A percentile compares a stretch with the other conserved stretches of the same genome.
Conservation (phyloP, 768 basidiomycete genomes). For the Kwoniella dejecticola region DNA sequence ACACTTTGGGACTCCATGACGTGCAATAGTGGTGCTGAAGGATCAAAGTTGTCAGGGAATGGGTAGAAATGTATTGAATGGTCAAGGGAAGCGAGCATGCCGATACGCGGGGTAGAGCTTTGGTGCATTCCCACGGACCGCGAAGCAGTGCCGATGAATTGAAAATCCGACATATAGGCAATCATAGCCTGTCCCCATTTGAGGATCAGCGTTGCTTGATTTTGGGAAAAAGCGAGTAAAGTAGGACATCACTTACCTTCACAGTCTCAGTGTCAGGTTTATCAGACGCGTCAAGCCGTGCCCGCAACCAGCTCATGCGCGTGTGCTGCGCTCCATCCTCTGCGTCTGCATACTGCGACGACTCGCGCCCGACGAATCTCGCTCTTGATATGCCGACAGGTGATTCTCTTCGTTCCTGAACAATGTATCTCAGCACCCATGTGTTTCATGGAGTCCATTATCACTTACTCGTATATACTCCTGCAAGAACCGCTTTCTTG, state of each 20-base stretch:
- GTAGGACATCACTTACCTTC: conserved; percentile 27
- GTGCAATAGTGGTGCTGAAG: conserved; percentile 49
- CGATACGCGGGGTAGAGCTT: conserved; percentile 41
- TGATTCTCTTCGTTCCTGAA: conserved; percentile 47
- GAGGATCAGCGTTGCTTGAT: neutral
- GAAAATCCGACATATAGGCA: conserved; percentile 55
- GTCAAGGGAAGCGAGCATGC: conserved; percentile 55
- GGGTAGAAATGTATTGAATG: conserved; percentile 54
- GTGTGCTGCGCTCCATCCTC: conserved; percentile 11
- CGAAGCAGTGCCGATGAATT: conserved; percentile 54
- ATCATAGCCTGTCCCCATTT: conserved; percentile 45
- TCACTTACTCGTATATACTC: conserved; percentile 48
- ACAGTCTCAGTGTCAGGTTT: conserved; percentile 34
- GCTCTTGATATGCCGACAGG: conserved; percentile 46
- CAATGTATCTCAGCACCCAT: neutral
- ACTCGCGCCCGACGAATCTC: neutral
- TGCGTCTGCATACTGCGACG: neutral
- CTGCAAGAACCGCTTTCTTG: conserved; percentile 26
- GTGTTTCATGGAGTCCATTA: neutral
- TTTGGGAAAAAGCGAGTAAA: neutral
- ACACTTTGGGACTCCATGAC: conserved; percentile 48
- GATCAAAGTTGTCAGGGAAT: conserved; percentile 40
- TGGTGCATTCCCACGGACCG: conserved; percentile 48
- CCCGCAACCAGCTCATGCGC: conserved; percentile 41
- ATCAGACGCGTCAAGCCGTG: conserved; percentile 26